Evolutionary conservation across 208 protist species (phyloP).

Genomic region (Kentomonas sorsogonicus): DNA sequence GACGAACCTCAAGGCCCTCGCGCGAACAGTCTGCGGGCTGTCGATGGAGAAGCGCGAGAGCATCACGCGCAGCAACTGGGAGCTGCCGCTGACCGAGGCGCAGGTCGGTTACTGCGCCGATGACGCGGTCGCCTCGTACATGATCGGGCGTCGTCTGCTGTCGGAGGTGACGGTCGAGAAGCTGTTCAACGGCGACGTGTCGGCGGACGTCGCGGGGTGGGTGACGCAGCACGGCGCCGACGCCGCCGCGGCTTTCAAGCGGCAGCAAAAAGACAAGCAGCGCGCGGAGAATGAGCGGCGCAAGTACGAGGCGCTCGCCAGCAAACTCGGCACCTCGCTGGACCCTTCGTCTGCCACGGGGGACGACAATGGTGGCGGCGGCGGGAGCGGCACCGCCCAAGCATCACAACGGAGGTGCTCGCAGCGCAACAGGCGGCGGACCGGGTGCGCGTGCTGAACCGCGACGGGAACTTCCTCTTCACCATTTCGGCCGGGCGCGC

Average conservation of each 20-base stretch:
- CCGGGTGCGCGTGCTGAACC: constrained; percentile 30
- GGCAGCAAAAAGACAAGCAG: constrained; percentile 8
- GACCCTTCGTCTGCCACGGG: too few species aligned
- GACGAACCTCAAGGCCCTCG: constrained; percentile 28
- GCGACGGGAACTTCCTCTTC: constrained; percentile 33
- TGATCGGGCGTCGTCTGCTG: constrained; percentile 26
- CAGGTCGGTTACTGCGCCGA: constrained; percentile 46
- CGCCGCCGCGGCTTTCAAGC: constrained; percentile 23
- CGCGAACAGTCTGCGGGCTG: constrained; percentile 14
- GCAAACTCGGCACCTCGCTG: too few species aligned
- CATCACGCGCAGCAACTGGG: constrained; percentile 55
- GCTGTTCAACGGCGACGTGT: neutral
- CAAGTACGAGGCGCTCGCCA: too few species aligned
- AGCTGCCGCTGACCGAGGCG: constrained; percentile 20
- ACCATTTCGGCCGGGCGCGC: constrained; percentile 24
- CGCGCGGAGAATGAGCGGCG: neutral
- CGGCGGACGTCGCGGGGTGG: constrained; percentile 16
- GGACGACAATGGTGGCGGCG: neutral
- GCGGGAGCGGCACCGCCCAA: neutral
- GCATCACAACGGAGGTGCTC: constrained; percentile 3
- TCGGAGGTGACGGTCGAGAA: constrained; percentile 9
- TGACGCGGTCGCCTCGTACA: constrained; percentile 45
- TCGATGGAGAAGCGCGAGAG: constrained; percentile 30
- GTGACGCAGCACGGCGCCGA: constrained; percentile 6
- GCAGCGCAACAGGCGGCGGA: too few species aligned